Base-by-base conservation (phyloP, 805 yeast genomes). In the Schwanniomyces occidentalis region DNA sequence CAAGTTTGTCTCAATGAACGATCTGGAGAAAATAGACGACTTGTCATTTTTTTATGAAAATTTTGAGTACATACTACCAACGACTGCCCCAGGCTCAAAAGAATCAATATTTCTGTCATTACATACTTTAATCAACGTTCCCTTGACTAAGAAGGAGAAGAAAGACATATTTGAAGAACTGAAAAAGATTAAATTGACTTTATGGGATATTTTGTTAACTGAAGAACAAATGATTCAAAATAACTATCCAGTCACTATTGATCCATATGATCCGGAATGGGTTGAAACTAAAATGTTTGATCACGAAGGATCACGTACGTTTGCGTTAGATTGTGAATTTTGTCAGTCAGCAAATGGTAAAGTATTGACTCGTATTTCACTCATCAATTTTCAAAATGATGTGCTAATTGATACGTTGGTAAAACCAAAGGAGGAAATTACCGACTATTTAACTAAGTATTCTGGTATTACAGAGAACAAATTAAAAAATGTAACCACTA, bases 251-350 rank as follows among this genome's bases (percentile, higher is more conserved):
- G 61, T 83, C 6, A 89, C 83, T 22, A 8, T 44, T 4, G 38
- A 42, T 18, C 20, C 29, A 16, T 25, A 37, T 13, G 32, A 26
- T 12, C 16, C 14, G 5, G 31, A 38, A 8, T 46, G 51, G 52
- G 38, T 39, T 4, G 51, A 41, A 42, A 83, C 95, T 0, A 44
- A 24, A 9, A 36, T 51, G 1, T 75, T 78, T 41, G 75, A 73
- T 1, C 81, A 77, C 42, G 79, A 69, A 7, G 82, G 80, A 0
- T 73, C 84, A 0, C 79, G 71, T 37, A 76, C 84, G 0, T 87
- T 77, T 62, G 93, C 95, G 0, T 45, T 93, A 13, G 99, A 91
- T 61, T 93, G 99, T 67, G 99, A 91, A 61, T 93, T 91, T 88
- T 88, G 96, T 54, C 62, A 71, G 38, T 61, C 90, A 0, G 74